Evolutionary conservation across 306 rosid genomes (phyloP).

Genomic region (Cucumis melo): DNA sequence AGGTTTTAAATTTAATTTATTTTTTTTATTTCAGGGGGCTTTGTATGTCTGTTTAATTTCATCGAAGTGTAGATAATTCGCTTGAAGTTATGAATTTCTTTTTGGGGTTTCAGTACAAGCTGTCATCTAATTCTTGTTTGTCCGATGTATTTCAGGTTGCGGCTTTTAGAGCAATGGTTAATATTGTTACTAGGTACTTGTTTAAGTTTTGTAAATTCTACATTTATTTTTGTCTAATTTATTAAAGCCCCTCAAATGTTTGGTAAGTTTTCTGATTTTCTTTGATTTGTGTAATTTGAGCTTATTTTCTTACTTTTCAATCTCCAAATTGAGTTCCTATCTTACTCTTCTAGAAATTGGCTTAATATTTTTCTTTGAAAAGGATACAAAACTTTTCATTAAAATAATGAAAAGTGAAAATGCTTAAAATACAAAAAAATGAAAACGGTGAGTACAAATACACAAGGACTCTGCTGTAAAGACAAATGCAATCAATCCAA

Average conservation of each 20-base stretch:
- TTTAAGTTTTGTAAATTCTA: slow-evolving; percentile 13
- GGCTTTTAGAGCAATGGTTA: slow-evolving; percentile 98
- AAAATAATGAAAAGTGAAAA: not conserved
- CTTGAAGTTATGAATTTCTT: not conserved
- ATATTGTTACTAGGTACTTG: slow-evolving; percentile 81
- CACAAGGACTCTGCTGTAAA: too few relatives aligned
- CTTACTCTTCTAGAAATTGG: not conserved
- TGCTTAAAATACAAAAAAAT: too few relatives aligned
- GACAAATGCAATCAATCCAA: too few relatives aligned
- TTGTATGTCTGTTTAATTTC: not conserved
- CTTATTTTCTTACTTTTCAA: not conserved
- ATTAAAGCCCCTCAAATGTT: not conserved
- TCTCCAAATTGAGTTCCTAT: not conserved
- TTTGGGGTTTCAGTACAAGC: slow-evolving; percentile 7
- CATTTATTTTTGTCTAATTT: not conserved
- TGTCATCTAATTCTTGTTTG: slow-evolving; percentile 18
- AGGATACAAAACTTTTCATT: not conserved
- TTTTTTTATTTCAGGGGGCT: not conserved
- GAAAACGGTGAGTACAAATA: too few relatives aligned
- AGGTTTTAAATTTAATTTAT: slow-evolving; percentile 36
- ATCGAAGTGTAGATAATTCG: not conserved
- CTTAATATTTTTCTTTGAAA: not conserved
- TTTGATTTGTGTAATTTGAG: not conserved
- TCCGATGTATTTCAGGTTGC: slow-evolving; percentile 64
- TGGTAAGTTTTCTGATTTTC: not conserved